phyloP scores from a whole-genome alignment of 2,329 filamentous ascomycete genomes.

The Tolypocladium ophioglossoides region DNA sequence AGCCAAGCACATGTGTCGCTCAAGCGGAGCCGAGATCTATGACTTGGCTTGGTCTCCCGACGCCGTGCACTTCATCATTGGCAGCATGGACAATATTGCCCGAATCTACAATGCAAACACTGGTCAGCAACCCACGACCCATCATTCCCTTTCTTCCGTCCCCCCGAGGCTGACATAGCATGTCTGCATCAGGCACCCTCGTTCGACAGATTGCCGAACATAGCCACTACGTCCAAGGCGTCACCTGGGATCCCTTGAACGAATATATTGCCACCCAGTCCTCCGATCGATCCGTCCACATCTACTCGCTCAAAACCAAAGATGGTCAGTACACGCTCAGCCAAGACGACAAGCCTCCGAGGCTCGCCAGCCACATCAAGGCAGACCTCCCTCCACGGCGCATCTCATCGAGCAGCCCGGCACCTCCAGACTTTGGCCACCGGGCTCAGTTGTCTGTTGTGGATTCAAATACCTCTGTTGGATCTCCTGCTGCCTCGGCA shows the following conservation, averaged over 20 bases:
- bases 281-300: conserved; percentile 93
- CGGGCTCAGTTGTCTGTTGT: conserved; percentile 51
- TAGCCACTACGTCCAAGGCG: conserved; percentile 96
- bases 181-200: conserved; percentile 35
- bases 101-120: conserved; percentile 92
- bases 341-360: conserved; percentile 57
- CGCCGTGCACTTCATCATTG: conserved; percentile 89
- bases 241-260: conserved; percentile 96
- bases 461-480: conserved; percentile 45
- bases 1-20: conserved; percentile 95
- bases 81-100: conserved; percentile 98
- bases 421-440: conserved; percentile 69
- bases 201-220: conserved; percentile 94
- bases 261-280: conserved; percentile 98
- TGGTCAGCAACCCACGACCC: conserved; percentile 40
- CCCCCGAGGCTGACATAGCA: conserved; percentile 1
- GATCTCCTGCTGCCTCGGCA: conserved; percentile 80
- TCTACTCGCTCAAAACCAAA: conserved; percentile 92
- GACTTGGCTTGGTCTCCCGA: conserved; percentile 99
- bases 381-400: conserved; percentile 88
- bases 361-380: conserved; percentile 65
- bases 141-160: background rate
- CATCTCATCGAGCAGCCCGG: conserved; percentile 85
- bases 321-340: conserved; percentile 85
- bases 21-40: conserved; percentile 91